Evolutionary conservation across 169 alveolate genomes (phyloP).

Genomic region (Plasmodium cynomolgi): DNA sequence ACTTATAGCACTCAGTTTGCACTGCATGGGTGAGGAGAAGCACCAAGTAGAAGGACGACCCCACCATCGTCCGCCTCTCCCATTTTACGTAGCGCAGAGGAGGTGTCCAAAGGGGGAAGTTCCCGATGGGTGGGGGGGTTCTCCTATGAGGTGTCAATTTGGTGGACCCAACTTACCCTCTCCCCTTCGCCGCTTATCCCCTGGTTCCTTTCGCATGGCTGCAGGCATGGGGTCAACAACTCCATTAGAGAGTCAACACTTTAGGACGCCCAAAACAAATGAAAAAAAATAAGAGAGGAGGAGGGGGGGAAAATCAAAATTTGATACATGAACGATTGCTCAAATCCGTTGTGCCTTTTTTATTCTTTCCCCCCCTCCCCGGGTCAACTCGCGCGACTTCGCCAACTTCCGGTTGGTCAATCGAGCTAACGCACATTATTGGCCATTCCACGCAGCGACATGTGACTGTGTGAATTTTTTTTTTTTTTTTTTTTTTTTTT

Average conservation of each 20-base stretch:
- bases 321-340: neutral
- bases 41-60: neutral
- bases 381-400: neutral
- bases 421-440: neutral
- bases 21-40: neutral
- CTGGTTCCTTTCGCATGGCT: neutral
- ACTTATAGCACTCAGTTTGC: conserved; percentile 1
- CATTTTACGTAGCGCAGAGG: neutral
- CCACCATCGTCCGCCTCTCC: neutral
- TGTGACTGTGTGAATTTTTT: neutral
- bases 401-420: neutral
- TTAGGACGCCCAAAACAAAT: neutral
- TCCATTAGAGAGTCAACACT: neutral
- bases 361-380: neutral
- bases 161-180: neutral
- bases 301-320: neutral
- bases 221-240: neutral
- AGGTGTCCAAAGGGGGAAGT: neutral
- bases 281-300: neutral
- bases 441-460: neutral
- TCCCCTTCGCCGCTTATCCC: neutral
- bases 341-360: neutral
- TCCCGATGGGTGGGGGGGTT: neutral
- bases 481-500: no score
- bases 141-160: neutral